phyloP scores from a whole-genome alignment of 2,329 filamentous ascomycete species.

The Aspergillus fumigatiaffinis region DNA sequence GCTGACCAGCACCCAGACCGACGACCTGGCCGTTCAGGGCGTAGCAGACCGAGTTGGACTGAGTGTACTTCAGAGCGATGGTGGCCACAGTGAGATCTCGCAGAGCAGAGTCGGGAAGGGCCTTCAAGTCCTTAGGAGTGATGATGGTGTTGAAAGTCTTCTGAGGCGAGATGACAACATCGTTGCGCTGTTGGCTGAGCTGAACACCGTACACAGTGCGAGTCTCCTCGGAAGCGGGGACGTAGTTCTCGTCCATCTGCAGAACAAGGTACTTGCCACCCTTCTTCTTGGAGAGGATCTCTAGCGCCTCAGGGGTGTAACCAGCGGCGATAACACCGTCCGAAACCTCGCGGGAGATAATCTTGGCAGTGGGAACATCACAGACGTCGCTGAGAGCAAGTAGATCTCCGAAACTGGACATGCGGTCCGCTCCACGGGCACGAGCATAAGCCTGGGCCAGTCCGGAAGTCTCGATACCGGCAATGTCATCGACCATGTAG shows the following conservation, averaged over 20 bases:
- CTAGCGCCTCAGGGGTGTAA: constrained; percentile 79
- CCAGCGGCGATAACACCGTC: constrained; percentile 92
- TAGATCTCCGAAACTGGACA: constrained; percentile 97
- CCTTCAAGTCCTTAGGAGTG: constrained; percentile 71
- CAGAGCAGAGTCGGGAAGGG: constrained; percentile 74
- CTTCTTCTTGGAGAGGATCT: constrained; percentile 97
- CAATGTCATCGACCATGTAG: constrained; percentile 96
- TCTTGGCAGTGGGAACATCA: constrained; percentile 89
- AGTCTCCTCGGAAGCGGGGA: constrained; percentile 69
- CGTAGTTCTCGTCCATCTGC: constrained; percentile 86
- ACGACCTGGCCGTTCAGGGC: constrained; percentile 90
- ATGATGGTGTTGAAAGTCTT: constrained; percentile 80
- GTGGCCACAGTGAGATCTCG: constrained; percentile 92
- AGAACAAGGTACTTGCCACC: constrained; percentile 94
- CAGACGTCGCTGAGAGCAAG: constrained; percentile 90
- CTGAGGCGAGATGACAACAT: constrained; percentile 76
- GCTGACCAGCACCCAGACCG: constrained; percentile 91
- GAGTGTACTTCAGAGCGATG: constrained; percentile 96
- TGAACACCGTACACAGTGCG: constrained; percentile 87
- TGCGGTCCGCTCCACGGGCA: constrained; percentile 91
- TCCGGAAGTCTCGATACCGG: constrained; percentile 76
- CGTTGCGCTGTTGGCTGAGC: constrained; percentile 88
- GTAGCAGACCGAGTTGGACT: constrained; percentile 99
- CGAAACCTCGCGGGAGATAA: constrained; percentile 96
- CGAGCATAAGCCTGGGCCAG: constrained; percentile 94